Evolutionary conservation across 495 filamentous ascomycete species (phyloP).

Genomic region (Xylaria palmicola): DNA sequence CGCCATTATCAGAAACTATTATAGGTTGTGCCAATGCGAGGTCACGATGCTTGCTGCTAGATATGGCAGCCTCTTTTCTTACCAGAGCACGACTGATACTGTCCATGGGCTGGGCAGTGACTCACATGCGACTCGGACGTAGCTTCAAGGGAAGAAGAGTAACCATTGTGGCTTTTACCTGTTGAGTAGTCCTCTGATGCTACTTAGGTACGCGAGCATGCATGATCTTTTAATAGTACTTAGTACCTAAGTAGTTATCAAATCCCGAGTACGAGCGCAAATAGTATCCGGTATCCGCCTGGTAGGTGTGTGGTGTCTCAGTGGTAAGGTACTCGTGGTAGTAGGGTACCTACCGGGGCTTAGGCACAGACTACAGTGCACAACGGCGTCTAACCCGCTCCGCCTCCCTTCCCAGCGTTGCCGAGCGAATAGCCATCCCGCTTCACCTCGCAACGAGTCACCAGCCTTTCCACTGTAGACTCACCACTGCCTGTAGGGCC

Average conservation of each 20-base stretch:
- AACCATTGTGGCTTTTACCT: background rate
- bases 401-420: slow-evolving; percentile 5
- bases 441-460: background rate
- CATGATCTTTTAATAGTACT: slow-evolving; percentile 12
- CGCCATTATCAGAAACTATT: background rate
- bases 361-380: background rate
- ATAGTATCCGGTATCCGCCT: no score
- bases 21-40: background rate
- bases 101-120: no score
- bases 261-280: slow-evolving; percentile 7
- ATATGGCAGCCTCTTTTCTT: background rate
- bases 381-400: slow-evolving; percentile 8
- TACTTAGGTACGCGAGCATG: background rate
- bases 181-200: background rate
- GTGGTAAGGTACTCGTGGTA: background rate
- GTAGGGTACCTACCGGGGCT: background rate
- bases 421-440: slow-evolving; percentile 10
- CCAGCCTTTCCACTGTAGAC: no score
- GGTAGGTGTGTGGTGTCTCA: no score
- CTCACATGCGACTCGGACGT: background rate
- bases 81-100: no score
- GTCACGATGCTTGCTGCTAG: background rate
- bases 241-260: background rate
- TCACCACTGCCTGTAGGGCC: no score
- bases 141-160: background rate